A percentile compares a stretch with the other conserved stretches of the same genome.
These are phyloP conservation scores for Globomyces pollinis-pini DNA, from an alignment of 192 early-diverging fungal species.

Conservation along the genomic window DNA sequence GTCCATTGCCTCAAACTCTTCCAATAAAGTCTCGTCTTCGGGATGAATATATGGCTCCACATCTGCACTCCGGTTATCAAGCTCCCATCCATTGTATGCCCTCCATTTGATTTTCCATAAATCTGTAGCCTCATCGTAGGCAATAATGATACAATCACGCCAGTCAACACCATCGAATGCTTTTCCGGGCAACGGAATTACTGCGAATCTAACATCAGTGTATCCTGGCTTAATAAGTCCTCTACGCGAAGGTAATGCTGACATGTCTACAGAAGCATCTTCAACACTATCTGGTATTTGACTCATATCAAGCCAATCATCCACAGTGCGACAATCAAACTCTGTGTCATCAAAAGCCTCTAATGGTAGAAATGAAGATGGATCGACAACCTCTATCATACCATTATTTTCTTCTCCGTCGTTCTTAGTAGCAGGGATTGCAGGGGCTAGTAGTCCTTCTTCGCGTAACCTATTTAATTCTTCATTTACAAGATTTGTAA, in stretches of 20 bases:
- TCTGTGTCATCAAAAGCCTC: constrained; percentile 40
- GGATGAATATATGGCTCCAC: constrained; percentile 11
- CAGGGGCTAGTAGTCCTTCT: neutral
- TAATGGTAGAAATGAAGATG: constrained; percentile 26
- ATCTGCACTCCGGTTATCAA: constrained; percentile 16
- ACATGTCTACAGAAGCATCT: neutral
- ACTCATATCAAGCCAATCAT: constrained; percentile 46
- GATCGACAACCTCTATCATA: neutral
- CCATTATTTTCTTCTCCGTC: constrained; percentile 3
- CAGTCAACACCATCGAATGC: constrained; percentile 27
- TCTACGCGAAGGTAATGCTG: neutral
- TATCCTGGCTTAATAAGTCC: neutral
- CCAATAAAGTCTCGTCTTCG: constrained; percentile 4
- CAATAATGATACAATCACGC: constrained; percentile 35
- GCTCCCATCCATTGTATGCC: constrained; percentile 36
- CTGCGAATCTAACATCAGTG: constrained; percentile 14
- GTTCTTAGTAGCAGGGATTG: neutral
- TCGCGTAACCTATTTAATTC: constrained; percentile 10
- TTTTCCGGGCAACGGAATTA: constrained; percentile 38
- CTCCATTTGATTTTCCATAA: constrained; percentile 40
- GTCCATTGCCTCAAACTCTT: constrained; percentile 9
- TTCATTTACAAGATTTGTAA: constrained; percentile 15
- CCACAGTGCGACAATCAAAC: constrained; percentile 34
- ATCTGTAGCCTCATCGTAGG: constrained; percentile 27
- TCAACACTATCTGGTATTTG: constrained; percentile 1